phyloP scores from a whole-genome alignment of 1,284 basidiomycete species.

The Ustilago cynodontis region DNA sequence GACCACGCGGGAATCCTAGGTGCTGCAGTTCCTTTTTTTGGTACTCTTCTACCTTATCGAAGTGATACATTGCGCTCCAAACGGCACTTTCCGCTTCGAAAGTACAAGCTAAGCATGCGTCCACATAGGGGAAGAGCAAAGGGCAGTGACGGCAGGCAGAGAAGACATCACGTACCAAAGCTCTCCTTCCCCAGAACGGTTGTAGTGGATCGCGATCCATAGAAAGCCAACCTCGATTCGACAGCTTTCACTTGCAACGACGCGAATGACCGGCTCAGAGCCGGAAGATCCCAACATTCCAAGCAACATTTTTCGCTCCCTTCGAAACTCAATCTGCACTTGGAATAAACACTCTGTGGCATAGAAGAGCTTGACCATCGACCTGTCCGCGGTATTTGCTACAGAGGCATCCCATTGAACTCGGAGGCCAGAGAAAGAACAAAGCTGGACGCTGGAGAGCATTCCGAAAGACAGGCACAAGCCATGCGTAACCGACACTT shows the following conservation, averaged over 20 bases:
- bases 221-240: not conserved
- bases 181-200: too few relatives aligned
- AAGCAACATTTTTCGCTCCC: not conserved
- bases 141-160: too few relatives aligned
- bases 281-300: not conserved
- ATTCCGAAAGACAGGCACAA: not conserved
- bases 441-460: not conserved
- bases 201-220: not conserved
- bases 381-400: too few relatives aligned
- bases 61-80: too few relatives aligned
- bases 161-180: too few relatives aligned
- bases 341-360: too few relatives aligned
- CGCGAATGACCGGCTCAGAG: not conserved
- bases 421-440: not conserved
- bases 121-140: too few relatives aligned
- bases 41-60: too few relatives aligned
- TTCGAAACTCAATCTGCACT: not conserved
- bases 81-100: too few relatives aligned
- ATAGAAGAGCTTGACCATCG: not conserved
- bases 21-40: conserved; percentile 77
- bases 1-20: conserved; percentile 85
- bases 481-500: not conserved
- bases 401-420: not conserved
- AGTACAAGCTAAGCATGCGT: too few relatives aligned
- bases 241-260: not conserved